Percentiles rank a stretch among this genome's conserved stretches.
Evolutionary conservation across 2,329 filamentous ascomycete genomes (phyloP).

Genomic region (Grosmannia huntii): DNA sequence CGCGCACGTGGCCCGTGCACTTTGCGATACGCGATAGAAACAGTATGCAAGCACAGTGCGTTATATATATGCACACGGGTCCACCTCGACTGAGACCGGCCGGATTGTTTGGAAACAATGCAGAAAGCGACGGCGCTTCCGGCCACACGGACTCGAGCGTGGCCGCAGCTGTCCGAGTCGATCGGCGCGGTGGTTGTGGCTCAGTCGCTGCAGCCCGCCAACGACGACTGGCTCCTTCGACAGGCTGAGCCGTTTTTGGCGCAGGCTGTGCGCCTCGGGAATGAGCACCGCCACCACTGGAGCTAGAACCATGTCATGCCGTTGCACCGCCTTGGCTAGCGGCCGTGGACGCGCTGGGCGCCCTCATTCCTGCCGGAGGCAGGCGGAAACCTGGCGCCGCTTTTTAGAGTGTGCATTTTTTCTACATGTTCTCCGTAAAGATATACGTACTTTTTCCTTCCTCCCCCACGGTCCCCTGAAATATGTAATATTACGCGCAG

Average conservation of each 20-base stretch:
- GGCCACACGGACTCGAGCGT: not conserved
- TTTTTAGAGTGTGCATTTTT: not conserved
- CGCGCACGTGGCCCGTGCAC: not conserved
- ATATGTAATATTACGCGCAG: not conserved
- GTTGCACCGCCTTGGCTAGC: not conserved
- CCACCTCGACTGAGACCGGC: not conserved
- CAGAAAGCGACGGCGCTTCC: not conserved
- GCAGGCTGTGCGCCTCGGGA: not conserved
- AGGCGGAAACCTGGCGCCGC: not conserved
- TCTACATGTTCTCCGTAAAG: not conserved
- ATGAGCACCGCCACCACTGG: not conserved
- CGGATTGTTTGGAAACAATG: not conserved
- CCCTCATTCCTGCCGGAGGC: not conserved
- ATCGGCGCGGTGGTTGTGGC: not conserved
- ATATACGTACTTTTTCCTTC: not conserved
- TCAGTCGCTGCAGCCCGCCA: not conserved
- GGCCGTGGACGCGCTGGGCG: not conserved
- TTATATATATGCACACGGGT: not conserved
- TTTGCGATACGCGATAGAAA: not conserved
- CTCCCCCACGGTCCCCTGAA: not conserved
- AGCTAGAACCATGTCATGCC: not conserved
- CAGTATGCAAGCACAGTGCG: not conserved
- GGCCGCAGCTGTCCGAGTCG: too few relatives aligned
- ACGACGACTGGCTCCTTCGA: not conserved
- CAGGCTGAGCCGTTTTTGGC: not conserved